These are phyloP conservation scores for Mrakia blollopis DNA, from an alignment of 768 basidiomycete genomes.

Conservation along the genomic window DNA sequence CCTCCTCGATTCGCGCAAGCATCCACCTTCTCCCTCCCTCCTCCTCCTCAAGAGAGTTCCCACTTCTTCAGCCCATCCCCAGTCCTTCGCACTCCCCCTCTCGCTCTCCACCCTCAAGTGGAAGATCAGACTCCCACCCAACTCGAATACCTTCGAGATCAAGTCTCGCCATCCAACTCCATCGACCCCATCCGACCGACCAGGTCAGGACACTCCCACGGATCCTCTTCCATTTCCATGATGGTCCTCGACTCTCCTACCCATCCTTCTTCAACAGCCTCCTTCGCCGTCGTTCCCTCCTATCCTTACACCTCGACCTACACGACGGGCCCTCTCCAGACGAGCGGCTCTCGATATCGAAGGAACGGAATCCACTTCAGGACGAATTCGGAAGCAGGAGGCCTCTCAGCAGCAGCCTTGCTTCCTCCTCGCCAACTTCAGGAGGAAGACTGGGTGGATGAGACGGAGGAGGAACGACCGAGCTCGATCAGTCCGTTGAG, in stretches of 20 bases:
- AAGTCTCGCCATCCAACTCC: neutral
- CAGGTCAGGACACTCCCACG: neutral
- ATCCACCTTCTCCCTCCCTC: neutral
- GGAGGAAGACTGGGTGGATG: neutral
- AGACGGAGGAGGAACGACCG: neutral
- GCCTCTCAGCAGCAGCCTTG: neutral
- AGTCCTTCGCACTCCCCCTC: neutral
- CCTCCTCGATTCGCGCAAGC: neutral
- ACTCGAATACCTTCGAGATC: neutral
- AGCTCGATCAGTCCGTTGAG: neutral
- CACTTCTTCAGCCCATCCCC: neutral
- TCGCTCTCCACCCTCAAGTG: neutral
- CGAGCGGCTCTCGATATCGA: neutral
- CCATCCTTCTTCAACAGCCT: neutral
- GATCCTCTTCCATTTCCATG: neutral
- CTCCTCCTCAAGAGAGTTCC: neutral
- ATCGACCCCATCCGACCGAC: neutral
- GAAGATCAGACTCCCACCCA: neutral
- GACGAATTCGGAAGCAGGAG: neutral
- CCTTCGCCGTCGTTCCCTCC: conserved; percentile 2
- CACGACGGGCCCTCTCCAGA: neutral
- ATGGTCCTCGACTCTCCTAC: neutral
- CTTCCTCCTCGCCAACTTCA: neutral
- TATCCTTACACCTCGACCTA: conserved; percentile 7
- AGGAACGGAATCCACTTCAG: neutral